Percentiles rank a stretch among this genome's conserved stretches.
Evolutionary conservation across 2,329 filamentous ascomycete species (phyloP).

Genomic region (Raffaelea deltoideospora): DNA sequence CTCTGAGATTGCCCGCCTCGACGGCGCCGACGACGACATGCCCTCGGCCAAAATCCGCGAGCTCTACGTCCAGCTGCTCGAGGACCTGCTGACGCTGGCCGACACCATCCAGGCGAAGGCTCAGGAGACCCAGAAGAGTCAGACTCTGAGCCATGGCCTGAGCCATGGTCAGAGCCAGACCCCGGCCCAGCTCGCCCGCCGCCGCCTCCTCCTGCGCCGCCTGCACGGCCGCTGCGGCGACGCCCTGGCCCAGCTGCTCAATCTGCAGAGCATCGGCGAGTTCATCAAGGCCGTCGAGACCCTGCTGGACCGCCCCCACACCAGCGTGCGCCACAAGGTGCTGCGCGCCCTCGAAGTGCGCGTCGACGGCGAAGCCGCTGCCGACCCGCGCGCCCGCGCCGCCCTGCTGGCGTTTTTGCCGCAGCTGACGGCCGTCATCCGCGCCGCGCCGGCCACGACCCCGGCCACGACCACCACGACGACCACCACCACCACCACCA

Average conservation of each 20-base stretch:
- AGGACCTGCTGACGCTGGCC: conserved; percentile 49
- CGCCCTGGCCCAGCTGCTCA: conserved; percentile 64
- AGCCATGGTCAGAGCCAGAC: too few species aligned
- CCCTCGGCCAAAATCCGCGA: conserved; percentile 50
- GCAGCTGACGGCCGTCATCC: conserved; percentile 61
- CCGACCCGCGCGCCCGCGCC: conserved; percentile 50
- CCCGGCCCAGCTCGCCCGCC: background rate
- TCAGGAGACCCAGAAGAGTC: too few species aligned
- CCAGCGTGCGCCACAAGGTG: conserved; percentile 64
- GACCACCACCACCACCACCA: background rate
- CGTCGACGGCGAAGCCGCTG: conserved; percentile 56
- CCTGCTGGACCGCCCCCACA: conserved; percentile 60
- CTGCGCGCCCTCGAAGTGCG: conserved; percentile 68
- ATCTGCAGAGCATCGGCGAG: conserved; percentile 71
- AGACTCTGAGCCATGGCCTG: too few species aligned
- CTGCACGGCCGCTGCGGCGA: conserved; percentile 48
- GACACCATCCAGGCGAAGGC: conserved; percentile 43
- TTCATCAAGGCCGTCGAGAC: conserved; percentile 80
- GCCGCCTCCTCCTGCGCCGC: conserved; percentile 2
- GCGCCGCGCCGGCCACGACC: conserved; percentile 33
- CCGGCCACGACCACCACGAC: background rate
- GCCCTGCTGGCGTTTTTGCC: conserved; percentile 67
- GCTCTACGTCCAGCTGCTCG: conserved; percentile 53
- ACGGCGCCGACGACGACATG: conserved; percentile 50
- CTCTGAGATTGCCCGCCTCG: conserved; percentile 37